Evolutionary conservation across 306 rosid genomes (phyloP).

Genomic region (Rosa lucieae): DNA sequence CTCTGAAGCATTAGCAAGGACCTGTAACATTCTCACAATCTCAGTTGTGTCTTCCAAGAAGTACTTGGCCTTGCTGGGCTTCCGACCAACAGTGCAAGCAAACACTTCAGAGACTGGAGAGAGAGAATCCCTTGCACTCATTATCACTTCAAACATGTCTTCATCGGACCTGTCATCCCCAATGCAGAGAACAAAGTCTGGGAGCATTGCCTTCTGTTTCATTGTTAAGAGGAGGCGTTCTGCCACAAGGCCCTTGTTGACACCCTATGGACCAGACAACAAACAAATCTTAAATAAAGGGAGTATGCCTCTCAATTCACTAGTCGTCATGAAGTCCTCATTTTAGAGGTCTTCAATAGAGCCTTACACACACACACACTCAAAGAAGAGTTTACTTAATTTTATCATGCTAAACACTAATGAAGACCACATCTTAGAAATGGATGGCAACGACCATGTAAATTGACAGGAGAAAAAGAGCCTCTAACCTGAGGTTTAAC

Average conservation of each 20-base stretch:
- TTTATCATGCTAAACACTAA: background rate
- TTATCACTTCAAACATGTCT: slow-evolving; percentile 78
- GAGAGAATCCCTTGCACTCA: slow-evolving; percentile 39
- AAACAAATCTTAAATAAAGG: background rate
- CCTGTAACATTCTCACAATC: slow-evolving; percentile 84
- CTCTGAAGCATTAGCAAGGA: slow-evolving; percentile 73
- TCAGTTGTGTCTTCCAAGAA: slow-evolving; percentile 77
- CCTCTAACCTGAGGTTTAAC: slow-evolving; percentile 89
- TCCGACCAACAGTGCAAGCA: slow-evolving; percentile 61
- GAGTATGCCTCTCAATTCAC: background rate
- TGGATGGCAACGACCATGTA: background rate
- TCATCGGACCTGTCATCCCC: slow-evolving; percentile 93
- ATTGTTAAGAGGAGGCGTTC: slow-evolving; percentile 60
- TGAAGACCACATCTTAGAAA: background rate
- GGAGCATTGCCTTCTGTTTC: slow-evolving; percentile 54
- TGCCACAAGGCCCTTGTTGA: slow-evolving; percentile 78
- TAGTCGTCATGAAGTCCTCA: no score
- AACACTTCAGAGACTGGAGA: slow-evolving; percentile 52
- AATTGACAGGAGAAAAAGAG: background rate
- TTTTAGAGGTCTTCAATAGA: no score
- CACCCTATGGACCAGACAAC: slow-evolving; percentile 53
- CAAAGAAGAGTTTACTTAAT: background rate
- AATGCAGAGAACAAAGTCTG: slow-evolving; percentile 81
- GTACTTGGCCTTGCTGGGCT: slow-evolving; percentile 65
- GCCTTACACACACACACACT: background rate